These are phyloP conservation scores for Salvia splendens DNA, from an alignment of 257 asterid genomes.

Conservation along the genomic window DNA sequence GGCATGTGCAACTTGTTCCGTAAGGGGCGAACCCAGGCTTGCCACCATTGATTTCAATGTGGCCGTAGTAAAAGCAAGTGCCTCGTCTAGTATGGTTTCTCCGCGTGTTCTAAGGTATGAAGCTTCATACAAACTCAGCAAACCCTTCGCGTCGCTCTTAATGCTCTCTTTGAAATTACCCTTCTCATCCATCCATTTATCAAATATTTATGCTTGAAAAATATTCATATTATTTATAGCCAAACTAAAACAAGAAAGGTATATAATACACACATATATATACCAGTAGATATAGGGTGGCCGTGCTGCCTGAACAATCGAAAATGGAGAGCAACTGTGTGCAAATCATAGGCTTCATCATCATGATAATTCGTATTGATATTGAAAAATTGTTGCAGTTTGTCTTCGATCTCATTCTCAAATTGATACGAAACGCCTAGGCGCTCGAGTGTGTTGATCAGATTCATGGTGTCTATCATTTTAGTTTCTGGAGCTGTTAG, in stretches of 20 bases:
- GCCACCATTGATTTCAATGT: constrained; percentile 18
- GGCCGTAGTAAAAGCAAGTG: constrained; percentile 22
- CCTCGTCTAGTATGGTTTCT: constrained; percentile 30
- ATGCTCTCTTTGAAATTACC: constrained; percentile 18
- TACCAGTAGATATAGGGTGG: constrained; percentile 6
- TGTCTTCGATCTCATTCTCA: constrained; percentile 22
- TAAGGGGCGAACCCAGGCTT: not conserved
- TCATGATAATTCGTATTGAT: not conserved
- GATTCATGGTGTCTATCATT: constrained; percentile 3
- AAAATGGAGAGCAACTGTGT: constrained; percentile 24
- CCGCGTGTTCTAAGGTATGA: constrained; percentile 1
- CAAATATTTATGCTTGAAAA: constrained; percentile 24
- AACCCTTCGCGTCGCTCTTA: constrained; percentile 18
- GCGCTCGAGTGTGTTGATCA: constrained; percentile 27
- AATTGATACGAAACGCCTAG: constrained; percentile 27
- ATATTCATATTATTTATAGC: constrained; percentile 3
- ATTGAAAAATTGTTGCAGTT: constrained; percentile 9
- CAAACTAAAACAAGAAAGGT: no score
- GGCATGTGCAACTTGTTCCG: not conserved
- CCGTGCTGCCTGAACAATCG: constrained; percentile 26
- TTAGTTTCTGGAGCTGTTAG: not conserved
- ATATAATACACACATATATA: no score
- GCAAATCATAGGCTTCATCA: constrained; percentile 16
- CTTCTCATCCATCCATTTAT: constrained; percentile 3
- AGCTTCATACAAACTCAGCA: constrained; percentile 26